Percentiles rank a stretch among this genome's conserved stretches.
Conservation (phyloP, 2,329 filamentous ascomycete species). For the Aspergillus sclerotialis region DNA sequence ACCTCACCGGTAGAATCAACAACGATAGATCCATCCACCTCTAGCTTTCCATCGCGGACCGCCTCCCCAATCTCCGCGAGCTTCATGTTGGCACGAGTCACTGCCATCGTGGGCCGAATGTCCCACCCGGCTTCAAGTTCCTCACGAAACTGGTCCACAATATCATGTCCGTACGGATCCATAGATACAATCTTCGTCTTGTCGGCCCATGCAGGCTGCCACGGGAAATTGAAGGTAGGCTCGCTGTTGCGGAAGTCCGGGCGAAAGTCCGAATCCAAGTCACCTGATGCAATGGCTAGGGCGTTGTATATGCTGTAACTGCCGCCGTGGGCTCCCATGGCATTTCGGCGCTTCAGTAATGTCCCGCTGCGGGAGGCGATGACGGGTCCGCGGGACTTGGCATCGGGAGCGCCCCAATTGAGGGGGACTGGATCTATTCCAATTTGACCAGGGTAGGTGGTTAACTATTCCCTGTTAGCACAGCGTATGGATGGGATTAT, state of each 20-base stretch:
- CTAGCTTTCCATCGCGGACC: conserved; percentile 68
- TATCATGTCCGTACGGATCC: conserved; percentile 86
- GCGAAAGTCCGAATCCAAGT: conserved; percentile 75
- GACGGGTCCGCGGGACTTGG: conserved; percentile 71
- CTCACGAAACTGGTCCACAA: conserved; percentile 72
- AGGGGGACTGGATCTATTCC: conserved; percentile 87
- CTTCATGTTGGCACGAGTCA: conserved; percentile 92
- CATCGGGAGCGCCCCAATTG: conserved; percentile 77
- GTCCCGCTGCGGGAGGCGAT: conserved; percentile 55
- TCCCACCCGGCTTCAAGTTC: conserved; percentile 66
- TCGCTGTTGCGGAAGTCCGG: conserved; percentile 79
- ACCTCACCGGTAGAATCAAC: conserved; percentile 80
- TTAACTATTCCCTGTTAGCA: conserved; percentile 38
- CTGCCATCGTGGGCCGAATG: conserved; percentile 81
- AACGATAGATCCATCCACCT: conserved; percentile 81
- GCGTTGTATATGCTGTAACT: conserved; percentile 97
- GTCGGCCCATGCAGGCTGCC: conserved; percentile 83
- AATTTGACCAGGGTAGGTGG: conserved; percentile 87
- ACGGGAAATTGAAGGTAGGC: conserved; percentile 81
- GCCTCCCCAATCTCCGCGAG: conserved; percentile 90
- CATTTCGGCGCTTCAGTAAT: conserved; percentile 34
- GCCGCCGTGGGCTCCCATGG: conserved; percentile 69
- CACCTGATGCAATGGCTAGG: conserved; percentile 82
- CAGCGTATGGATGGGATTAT: background rate
- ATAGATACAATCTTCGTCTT: conserved; percentile 94